phyloP scores from a whole-genome alignment of 306 rosid species.

The Casuarina cunninghamiana region DNA sequence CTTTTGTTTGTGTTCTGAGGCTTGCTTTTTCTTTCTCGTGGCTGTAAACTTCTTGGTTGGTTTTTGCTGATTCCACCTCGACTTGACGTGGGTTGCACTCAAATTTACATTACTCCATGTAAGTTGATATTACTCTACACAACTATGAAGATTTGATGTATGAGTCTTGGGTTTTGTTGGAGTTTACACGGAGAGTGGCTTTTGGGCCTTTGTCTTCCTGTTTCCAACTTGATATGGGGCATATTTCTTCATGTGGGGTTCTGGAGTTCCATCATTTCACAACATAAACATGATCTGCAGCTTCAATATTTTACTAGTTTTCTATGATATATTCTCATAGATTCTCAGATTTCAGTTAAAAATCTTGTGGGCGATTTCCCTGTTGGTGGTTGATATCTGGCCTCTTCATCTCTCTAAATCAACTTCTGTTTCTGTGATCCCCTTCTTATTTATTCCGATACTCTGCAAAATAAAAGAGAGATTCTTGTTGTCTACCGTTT shows the following conservation, averaged over 20 bases:
- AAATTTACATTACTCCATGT: slow-evolving; percentile 18
- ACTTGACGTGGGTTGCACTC: slow-evolving; percentile 23
- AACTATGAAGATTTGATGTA: slow-evolving; percentile 29
- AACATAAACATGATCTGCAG: slow-evolving; percentile 53
- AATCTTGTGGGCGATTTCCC: slow-evolving; percentile 44
- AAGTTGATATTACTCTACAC: slow-evolving; percentile 24
- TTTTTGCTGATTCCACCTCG: slow-evolving; percentile 28
- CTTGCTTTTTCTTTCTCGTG: neutral
- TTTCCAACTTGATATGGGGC: slow-evolving; percentile 39
- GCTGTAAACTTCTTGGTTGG: slow-evolving; percentile 25
- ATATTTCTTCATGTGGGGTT: slow-evolving; percentile 52
- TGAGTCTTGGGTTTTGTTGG: slow-evolving; percentile 68
- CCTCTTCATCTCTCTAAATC: slow-evolving; percentile 43
- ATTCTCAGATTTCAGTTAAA: slow-evolving; percentile 63
- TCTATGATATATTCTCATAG: slow-evolving; percentile 63
- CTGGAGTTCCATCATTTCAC: slow-evolving; percentile 35
- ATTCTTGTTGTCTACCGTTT: slow-evolving; percentile 94
- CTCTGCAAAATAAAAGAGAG: slow-evolving; percentile 49
- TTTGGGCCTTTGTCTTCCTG: slow-evolving; percentile 56
- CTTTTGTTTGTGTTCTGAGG: neutral
- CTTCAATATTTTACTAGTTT: slow-evolving; percentile 58
- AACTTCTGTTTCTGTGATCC: slow-evolving; percentile 41
- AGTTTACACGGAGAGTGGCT: slow-evolving; percentile 80
- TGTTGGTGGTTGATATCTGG: slow-evolving; percentile 65
- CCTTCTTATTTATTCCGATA: slow-evolving; percentile 59